Conservation (phyloP, 176 grass and related monocot genomes). For the Hsuehochloa calcarea region DNA sequence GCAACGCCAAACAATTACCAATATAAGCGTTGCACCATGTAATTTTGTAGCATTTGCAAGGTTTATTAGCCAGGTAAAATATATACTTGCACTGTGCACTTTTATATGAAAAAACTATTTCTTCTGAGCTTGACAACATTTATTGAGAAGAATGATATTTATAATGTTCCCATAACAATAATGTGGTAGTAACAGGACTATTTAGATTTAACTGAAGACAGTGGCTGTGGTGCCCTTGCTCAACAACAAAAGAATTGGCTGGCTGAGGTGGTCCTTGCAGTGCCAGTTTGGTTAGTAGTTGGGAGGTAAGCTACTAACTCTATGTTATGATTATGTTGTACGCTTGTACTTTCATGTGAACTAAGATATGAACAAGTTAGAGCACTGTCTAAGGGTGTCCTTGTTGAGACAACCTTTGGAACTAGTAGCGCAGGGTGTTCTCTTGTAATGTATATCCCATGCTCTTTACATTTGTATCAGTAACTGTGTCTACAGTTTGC, state of each 20-base stretch:
- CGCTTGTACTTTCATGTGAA: slow-evolving; percentile 19
- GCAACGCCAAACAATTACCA: neutral
- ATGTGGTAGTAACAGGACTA: neutral
- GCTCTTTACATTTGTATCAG: neutral
- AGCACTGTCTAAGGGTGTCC: neutral
- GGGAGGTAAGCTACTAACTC: slow-evolving; percentile 30
- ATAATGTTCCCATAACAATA: neutral
- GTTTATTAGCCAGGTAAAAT: neutral
- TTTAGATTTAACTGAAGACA: neutral
- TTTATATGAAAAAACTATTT: neutral
- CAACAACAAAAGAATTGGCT: slow-evolving; percentile 1
- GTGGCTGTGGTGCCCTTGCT: neutral
- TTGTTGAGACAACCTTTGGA: neutral
- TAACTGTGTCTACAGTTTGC: neutral
- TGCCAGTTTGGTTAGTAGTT: slow-evolving; percentile 33
- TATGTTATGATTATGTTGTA: slow-evolving; percentile 15
- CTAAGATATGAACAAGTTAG: neutral
- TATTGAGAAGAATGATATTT: neutral
- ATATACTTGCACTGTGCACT: neutral
- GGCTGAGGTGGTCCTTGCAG: slow-evolving; percentile 16
- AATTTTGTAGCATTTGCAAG: neutral
- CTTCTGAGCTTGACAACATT: neutral
- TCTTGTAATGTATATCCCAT: neutral
- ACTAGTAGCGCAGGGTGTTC: neutral
- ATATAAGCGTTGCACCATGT: neutral